phyloP scores from a whole-genome alignment of 2,329 filamentous ascomycete genomes.

The Lachnellula occidentalis region DNA sequence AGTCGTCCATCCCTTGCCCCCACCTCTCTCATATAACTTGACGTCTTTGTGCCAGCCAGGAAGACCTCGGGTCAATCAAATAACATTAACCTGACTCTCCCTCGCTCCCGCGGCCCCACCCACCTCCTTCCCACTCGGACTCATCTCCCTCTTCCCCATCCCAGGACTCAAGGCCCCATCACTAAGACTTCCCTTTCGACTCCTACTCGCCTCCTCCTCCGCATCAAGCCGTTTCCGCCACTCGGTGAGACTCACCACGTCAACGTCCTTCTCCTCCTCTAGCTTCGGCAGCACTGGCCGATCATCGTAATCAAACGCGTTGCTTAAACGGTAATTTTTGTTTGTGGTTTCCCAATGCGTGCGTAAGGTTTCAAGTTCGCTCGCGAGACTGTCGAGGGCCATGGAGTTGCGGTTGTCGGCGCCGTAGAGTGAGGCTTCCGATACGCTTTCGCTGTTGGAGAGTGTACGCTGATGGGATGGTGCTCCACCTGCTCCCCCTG shows the following conservation, averaged over 20 bases:
- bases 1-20: no score
- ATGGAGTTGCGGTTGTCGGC: constrained; percentile 53
- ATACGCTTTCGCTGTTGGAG: constrained; percentile 50
- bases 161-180: constrained; percentile 6
- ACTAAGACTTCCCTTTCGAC: constrained; percentile 19
- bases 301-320: constrained; percentile 70
- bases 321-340: constrained; percentile 88
- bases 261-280: constrained; percentile 39
- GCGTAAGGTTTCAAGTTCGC: constrained; percentile 83
- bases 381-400: constrained; percentile 85
- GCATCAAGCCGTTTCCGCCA: constrained; percentile 75
- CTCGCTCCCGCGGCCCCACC: neutral
- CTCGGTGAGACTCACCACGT: constrained; percentile 64
- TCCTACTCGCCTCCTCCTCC: constrained; percentile 25
- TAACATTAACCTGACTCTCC: constrained; percentile 16
- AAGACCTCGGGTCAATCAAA: constrained; percentile 4
- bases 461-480: constrained; percentile 33
- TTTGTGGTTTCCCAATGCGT: constrained; percentile 95
- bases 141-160: constrained; percentile 22
- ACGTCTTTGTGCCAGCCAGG: no score
- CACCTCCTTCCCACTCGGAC: constrained; percentile 25
- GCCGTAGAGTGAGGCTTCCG: constrained; percentile 49
- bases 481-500: constrained; percentile 27
- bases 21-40: no score
- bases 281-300: constrained; percentile 29